Base-by-base conservation (phyloP, 192 early-diverging fungal genomes). In the Backusella liffmaniae region DNA sequence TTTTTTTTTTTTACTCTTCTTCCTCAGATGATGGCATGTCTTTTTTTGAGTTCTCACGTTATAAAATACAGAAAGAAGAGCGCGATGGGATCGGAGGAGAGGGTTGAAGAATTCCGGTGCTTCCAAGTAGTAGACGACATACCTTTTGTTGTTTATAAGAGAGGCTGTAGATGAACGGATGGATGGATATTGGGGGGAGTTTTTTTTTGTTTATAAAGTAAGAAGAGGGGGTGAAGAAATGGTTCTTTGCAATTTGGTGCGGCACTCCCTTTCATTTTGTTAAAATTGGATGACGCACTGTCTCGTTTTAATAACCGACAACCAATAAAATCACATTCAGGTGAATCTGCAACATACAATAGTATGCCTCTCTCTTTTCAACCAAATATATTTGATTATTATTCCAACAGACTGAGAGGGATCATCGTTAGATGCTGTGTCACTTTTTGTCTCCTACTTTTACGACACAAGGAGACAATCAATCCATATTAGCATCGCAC, bases 61-160 rank as follows among this genome's bases (percentile, higher is more conserved):
- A 39, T 23, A 69, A 69, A 37, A 69, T 41, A 69, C 67, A 69
- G 35, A 69, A 69, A 39, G 34, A 69, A 69, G 35, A 36, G 35
- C 34, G 37, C 34, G 35, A 41, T 39, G 67, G 67, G 21, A 69
- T 41, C 34, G 37, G 34, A 36, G 37, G 34, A 69, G 34, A 69
- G 32, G 62, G 29, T 67, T 67, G 66, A 67, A 35, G 66, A 36
- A 67, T 36, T 67, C n/a, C 66, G 34, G 35, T 51, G 70, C 32
- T 72, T 72, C 70, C 70, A 53, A 49, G 46, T n/a, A 72, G 46
- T 44, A 44, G 70, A 72, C 44, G 70, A 72, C 70, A 72, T 72
- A 72, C 70, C 70, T 72, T 72, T 72, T 44, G 70, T 53, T 44
- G 46, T 51, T 41, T 37, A 42, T 42, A 21, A 41, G 70, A 23